Percentiles rank a stretch among this genome's conserved stretches.
phyloP scores from a whole-genome alignment of 768 basidiomycete genomes.

The Panellus pusillus region DNA sequence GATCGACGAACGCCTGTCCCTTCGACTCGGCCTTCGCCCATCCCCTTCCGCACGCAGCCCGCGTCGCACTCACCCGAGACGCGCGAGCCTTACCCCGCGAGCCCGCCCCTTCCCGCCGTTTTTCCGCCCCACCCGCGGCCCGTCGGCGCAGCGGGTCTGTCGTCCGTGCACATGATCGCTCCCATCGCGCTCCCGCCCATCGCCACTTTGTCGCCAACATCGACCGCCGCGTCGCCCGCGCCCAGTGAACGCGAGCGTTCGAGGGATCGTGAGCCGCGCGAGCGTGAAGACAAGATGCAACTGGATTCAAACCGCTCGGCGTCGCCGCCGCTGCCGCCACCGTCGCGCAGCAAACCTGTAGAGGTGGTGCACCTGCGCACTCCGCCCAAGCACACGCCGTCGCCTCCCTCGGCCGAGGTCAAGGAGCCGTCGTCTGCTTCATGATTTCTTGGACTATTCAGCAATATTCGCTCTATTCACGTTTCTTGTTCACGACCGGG shows the following conservation, averaged over 20 bases:
- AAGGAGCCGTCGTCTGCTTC: conserved; percentile 26
- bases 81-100: conserved; percentile 52
- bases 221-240: conserved; percentile 55
- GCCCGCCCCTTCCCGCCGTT: conserved; percentile 57
- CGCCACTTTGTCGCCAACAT: conserved; percentile 63
- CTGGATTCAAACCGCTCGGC: conserved; percentile 51
- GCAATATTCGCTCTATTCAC: conserved; percentile 6
- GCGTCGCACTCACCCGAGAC: conserved; percentile 69
- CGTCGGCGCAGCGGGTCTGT: conserved; percentile 53
- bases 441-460: conserved; percentile 8
- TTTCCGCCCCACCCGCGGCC: conserved; percentile 78
- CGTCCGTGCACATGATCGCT: conserved; percentile 27
- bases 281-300: conserved; percentile 48
- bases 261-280: conserved; percentile 29
- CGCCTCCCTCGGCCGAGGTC: conserved; percentile 49
- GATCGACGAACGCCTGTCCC: conserved; percentile 57
- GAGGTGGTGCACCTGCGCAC: conserved; percentile 55
- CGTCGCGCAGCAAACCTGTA: conserved; percentile 45
- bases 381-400: conserved; percentile 55
- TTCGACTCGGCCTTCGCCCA: conserved; percentile 67
- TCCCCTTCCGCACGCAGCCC: conserved; percentile 72
- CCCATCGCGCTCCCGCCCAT: conserved; percentile 68
- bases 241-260: conserved; percentile 32
- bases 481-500: conserved; percentile 15
- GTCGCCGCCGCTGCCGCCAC: conserved; percentile 44